Percentiles rank a stretch among this genome's conserved stretches.
Evolutionary conservation across 2,329 filamentous ascomycete genomes (phyloP).

Genomic region (Colletotrichum navitas): DNA sequence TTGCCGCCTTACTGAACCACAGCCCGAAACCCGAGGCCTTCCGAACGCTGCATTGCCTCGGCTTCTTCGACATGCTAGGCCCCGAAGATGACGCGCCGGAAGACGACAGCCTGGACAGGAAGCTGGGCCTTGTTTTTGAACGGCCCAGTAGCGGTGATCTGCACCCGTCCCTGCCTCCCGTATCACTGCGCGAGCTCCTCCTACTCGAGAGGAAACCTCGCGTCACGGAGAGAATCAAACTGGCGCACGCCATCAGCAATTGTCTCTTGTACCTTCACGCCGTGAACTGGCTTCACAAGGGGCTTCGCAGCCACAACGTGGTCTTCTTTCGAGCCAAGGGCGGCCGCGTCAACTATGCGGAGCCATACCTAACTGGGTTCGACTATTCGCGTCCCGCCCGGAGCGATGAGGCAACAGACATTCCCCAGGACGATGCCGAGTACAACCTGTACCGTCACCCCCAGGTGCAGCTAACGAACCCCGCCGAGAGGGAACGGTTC

Average conservation of each 20-base stretch:
- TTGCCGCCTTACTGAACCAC: conserved; percentile 62
- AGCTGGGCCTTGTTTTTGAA: conserved; percentile 67
- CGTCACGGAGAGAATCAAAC: conserved; percentile 63
- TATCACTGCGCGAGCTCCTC: conserved; percentile 63
- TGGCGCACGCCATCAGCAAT: conserved; percentile 65
- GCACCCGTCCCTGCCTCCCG: conserved; percentile 54
- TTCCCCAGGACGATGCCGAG: conserved; percentile 57
- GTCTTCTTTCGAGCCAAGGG: conserved; percentile 60
- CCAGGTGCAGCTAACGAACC: conserved; percentile 53
- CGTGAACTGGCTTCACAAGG: conserved; percentile 70
- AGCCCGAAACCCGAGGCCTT: conserved; percentile 63
- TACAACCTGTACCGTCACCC: conserved; percentile 66
- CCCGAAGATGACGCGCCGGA: conserved; percentile 50
- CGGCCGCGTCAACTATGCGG: conserved; percentile 53
- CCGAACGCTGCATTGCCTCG: conserved; percentile 63
- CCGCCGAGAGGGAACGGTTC: conserved; percentile 52
- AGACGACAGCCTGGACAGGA: conserved; percentile 56
- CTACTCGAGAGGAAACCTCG: conserved; percentile 57
- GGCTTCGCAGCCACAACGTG: conserved; percentile 65
- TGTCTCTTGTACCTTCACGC: conserved; percentile 67
- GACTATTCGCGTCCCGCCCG: conserved; percentile 66
- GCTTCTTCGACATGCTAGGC: conserved; percentile 60
- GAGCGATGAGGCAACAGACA: conserved; percentile 64
- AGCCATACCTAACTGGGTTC: conserved; percentile 65
- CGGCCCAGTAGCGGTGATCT: conserved; percentile 56